Conservation (phyloP, 23 red algal species). For the Chondrus crispus region DNA sequence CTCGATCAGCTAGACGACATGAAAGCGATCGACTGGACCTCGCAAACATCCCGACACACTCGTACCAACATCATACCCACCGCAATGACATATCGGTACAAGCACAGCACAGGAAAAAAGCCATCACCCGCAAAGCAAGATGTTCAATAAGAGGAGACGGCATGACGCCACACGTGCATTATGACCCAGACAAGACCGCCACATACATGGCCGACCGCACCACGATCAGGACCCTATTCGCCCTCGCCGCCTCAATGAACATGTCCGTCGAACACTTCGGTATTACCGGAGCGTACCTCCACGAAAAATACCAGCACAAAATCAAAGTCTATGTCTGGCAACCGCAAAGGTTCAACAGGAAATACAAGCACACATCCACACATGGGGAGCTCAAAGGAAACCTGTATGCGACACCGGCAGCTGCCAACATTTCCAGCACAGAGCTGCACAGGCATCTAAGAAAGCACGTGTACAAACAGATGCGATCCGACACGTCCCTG, state of each 20-base stretch:
- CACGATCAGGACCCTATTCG: neutral
- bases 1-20: neutral
- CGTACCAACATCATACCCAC: neutral
- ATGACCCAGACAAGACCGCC: neutral
- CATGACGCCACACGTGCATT: neutral
- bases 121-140: neutral
- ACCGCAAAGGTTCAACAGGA: neutral
- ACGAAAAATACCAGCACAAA: constrained; percentile 10
- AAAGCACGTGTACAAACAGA: no score
- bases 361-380: no score
- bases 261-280: constrained; percentile 1
- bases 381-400: neutral
- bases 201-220: neutral
- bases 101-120: neutral
- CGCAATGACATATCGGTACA: neutral
- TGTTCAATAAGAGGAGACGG: neutral
- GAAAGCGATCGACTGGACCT: neutral
- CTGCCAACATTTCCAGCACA: neutral
- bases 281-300: neutral
- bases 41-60: neutral
- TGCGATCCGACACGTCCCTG: no score
- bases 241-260: neutral
- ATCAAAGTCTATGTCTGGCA: neutral
- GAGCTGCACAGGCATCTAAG: no score
- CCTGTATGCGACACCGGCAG: neutral